phyloP scores from a whole-genome alignment of 2,329 filamentous ascomycete species.

The Plenodomus biglobosus region DNA sequence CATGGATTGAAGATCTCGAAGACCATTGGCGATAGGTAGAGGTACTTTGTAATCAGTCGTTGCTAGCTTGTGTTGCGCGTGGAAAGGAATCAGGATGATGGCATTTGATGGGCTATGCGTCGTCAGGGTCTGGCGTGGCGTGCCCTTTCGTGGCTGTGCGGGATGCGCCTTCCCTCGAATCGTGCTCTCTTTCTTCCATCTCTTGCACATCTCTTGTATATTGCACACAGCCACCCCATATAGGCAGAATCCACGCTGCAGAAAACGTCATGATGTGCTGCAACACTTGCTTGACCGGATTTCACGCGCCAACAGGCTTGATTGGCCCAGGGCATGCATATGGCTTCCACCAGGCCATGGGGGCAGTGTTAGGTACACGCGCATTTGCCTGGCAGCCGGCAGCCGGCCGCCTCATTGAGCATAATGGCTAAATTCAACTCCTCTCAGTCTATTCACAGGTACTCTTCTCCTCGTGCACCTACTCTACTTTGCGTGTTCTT shows the following conservation, averaged over 20 bases:
- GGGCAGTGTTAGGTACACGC: constrained; percentile 32
- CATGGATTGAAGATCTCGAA: constrained; percentile 31
- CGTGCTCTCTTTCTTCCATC: too few relatives aligned
- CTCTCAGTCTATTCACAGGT: constrained; percentile 3
- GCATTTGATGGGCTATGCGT: constrained; percentile 1
- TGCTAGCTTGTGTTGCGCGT: constrained; percentile 2
- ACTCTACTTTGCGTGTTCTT: background rate
- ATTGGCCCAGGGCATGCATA: constrained; percentile 23
- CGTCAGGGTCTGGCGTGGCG: constrained; percentile 2
- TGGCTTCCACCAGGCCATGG: constrained; percentile 20
- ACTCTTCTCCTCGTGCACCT: background rate
- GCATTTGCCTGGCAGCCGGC: constrained; percentile 12
- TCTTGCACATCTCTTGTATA: background rate
- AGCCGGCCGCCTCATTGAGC: constrained; percentile 22
- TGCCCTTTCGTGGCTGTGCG: constrained; percentile 12
- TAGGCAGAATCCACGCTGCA: background rate
- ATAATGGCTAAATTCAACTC: constrained; percentile 20
- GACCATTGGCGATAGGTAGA: constrained; percentile 24
- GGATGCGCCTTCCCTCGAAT: constrained; percentile 3
- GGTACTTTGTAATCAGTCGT: background rate
- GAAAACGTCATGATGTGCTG: constrained; percentile 1
- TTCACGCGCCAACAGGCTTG: constrained; percentile 2
- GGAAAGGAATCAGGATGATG: background rate
- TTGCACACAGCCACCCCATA: background rate
- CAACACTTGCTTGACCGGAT: constrained; percentile 8